Evolutionary conservation across 768 basidiomycete genomes (phyloP).

Genomic region (Leccinum subgranulosum): DNA sequence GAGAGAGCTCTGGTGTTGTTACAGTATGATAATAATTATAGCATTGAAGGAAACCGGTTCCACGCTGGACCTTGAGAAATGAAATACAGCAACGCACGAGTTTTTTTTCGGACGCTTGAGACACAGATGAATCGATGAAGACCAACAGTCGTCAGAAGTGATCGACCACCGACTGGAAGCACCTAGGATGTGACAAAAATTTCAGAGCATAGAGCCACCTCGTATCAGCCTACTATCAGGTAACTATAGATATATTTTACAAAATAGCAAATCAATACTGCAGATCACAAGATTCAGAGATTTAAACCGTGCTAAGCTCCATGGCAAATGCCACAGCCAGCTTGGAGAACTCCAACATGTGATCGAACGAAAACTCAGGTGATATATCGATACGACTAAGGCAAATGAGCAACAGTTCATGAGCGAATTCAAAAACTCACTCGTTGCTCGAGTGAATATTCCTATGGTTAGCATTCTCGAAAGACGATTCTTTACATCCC

Average conservation of each 20-base stretch:
- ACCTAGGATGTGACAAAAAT: too few relatives aligned
- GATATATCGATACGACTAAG: slow-evolving; percentile 79
- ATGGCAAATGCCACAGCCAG: slow-evolving; percentile 76
- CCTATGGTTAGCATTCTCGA: slow-evolving; percentile 67
- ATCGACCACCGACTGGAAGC: too few relatives aligned
- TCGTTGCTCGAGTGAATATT: slow-evolving; percentile 81
- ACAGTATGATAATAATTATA: not conserved
- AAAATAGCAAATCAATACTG: not conserved
- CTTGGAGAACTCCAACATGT: slow-evolving; percentile 89
- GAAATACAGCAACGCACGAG: too few relatives aligned
- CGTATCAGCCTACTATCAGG: not conserved
- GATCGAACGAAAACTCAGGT: slow-evolving; percentile 83
- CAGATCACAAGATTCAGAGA: not conserved
- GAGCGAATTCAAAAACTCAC: slow-evolving; percentile 50
- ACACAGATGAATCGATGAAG: too few relatives aligned
- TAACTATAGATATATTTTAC: not conserved
- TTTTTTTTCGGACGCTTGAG: too few relatives aligned
- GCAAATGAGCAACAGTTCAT: slow-evolving; percentile 29
- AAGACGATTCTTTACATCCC: slow-evolving; percentile 52
- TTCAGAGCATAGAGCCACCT: not conserved
- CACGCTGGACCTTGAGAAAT: too few relatives aligned
- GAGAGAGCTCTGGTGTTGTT: not conserved
- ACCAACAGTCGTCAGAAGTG: too few relatives aligned
- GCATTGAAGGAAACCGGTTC: too few relatives aligned
- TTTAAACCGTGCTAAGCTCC: slow-evolving; percentile 55